phyloP scores from a whole-genome alignment of 352 stramenopile genomes.

The Aphanomyces euteiches region DNA sequence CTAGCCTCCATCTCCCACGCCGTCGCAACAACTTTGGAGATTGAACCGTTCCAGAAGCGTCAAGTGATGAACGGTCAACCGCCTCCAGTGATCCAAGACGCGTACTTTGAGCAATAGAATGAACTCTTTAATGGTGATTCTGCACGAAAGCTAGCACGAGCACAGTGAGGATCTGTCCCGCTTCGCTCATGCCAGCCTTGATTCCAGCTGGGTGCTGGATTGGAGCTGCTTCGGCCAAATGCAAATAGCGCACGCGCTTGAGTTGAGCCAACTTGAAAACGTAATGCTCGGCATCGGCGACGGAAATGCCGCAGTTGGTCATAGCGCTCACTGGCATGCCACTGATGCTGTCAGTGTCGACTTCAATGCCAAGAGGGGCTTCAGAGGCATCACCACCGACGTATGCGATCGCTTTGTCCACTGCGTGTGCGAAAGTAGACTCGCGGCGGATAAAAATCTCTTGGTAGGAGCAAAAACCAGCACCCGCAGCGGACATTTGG shows the following conservation, averaged over 20 bases:
- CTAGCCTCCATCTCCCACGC: conserved; percentile 24
- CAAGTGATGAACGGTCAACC: not conserved
- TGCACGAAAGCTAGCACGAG: conserved; percentile 30
- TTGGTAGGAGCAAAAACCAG: conserved; percentile 23
- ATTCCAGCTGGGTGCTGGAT: conserved; percentile 23
- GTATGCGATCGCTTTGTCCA: conserved; percentile 25
- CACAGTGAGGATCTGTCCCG: conserved; percentile 28
- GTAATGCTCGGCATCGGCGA: conserved; percentile 27
- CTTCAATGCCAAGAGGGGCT: conserved; percentile 23
- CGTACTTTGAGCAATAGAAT: conserved; percentile 25
- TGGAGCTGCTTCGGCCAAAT: conserved; percentile 26
- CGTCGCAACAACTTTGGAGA: conserved; percentile 4
- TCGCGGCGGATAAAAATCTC: conserved; percentile 27
- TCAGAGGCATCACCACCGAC: not conserved
- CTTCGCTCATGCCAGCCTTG: conserved; percentile 28
- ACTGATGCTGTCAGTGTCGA: conserved; percentile 29
- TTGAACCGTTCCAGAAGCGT: not conserved
- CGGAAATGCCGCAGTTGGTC: conserved; percentile 30
- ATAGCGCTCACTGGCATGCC: conserved; percentile 31
- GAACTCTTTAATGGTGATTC: conserved; percentile 2
- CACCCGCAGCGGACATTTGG: conserved; percentile 13
- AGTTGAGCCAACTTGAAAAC: conserved; percentile 17
- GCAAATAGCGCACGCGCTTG: conserved; percentile 18
- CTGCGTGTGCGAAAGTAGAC: conserved; percentile 11
- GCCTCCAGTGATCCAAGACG: conserved; percentile 12